phyloP scores from a whole-genome alignment of 129 eudicot genomes.

The Saussurea involucrata region DNA sequence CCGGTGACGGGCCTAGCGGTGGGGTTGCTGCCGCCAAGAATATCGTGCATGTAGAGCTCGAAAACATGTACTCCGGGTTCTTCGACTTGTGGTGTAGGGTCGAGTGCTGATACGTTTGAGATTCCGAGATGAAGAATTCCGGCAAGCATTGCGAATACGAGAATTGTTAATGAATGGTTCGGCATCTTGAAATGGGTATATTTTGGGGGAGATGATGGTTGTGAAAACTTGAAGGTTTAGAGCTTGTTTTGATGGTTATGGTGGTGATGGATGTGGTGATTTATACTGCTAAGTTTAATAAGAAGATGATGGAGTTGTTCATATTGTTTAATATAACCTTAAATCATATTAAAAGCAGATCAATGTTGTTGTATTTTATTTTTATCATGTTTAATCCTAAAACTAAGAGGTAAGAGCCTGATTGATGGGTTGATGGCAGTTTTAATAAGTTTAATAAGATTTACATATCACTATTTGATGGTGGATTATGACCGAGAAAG shows the following conservation, averaged over 20 bases:
- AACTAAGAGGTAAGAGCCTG: background rate
- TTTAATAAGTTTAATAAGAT: too few relatives aligned
- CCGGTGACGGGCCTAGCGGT: conserved; percentile 93
- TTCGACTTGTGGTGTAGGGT: conserved; percentile 26
- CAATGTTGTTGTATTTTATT: too few relatives aligned
- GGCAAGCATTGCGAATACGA: conserved; percentile 25
- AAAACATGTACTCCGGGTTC: conserved; percentile 38
- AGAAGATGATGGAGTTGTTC: conserved; percentile 13
- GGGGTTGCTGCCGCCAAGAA: conserved; percentile 87
- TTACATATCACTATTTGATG: too few relatives aligned
- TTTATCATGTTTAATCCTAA: too few relatives aligned
- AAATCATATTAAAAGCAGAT: too few relatives aligned
- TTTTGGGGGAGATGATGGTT: background rate
- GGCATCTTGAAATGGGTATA: conserved; percentile 39
- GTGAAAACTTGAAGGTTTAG: conserved; percentile 1
- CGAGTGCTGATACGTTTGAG: conserved; percentile 20
- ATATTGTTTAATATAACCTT: background rate
- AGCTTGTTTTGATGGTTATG: conserved; percentile 25
- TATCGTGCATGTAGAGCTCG: conserved; percentile 88
- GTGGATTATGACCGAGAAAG: too few relatives aligned
- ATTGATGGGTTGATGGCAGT: too few relatives aligned
- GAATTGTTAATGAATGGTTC: conserved; percentile 27
- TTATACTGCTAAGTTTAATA: conserved; percentile 27
- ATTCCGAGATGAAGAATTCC: conserved; percentile 25
- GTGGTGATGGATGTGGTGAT: conserved; percentile 14